Evolutionary conservation across 2,329 filamentous ascomycete species (phyloP).

Genomic region (Coleophoma cylindrospora): DNA sequence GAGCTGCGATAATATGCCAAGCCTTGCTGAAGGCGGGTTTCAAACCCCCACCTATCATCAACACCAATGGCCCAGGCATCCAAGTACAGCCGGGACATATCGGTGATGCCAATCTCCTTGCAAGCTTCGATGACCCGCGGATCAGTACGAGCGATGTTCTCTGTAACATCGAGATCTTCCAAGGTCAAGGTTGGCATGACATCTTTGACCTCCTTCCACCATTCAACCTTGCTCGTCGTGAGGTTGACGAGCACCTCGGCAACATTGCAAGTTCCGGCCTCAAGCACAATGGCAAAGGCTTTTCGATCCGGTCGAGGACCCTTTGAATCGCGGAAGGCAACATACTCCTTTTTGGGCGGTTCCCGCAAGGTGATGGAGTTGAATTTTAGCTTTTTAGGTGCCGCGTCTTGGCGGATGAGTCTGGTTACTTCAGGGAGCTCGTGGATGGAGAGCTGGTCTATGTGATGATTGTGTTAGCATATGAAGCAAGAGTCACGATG

Average conservation of each 20-base stretch:
- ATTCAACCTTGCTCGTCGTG: conserved; percentile 33
- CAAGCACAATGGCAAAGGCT: conserved; percentile 43
- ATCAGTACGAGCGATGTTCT: conserved; percentile 70
- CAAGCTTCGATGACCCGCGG: conserved; percentile 89
- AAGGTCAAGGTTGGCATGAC: conserved; percentile 57
- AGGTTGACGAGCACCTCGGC: conserved; percentile 48
- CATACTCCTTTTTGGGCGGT: conserved; percentile 45
- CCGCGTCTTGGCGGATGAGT: background rate
- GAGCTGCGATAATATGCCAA: conserved; percentile 93
- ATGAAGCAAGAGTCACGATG: background rate
- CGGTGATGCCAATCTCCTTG: conserved; percentile 71
- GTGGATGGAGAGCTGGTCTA: background rate
- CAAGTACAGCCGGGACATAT: conserved; percentile 96
- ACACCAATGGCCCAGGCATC: conserved; percentile 95
- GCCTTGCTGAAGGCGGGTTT: conserved; percentile 79
- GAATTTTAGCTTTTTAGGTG: conserved; percentile 39
- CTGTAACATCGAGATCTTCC: conserved; percentile 80
- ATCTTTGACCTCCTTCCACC: conserved; percentile 39
- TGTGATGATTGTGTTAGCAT: background rate
- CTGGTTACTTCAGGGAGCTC: background rate
- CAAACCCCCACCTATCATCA: conserved; percentile 80
- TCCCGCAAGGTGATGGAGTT: conserved; percentile 51
- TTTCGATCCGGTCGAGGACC: conserved; percentile 43
- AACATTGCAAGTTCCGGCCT: conserved; percentile 33
- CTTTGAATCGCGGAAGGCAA: conserved; percentile 49